A percentile compares a stretch with the other conserved stretches of the same genome.
phyloP scores from a whole-genome alignment of 2,329 filamentous ascomycete genomes.

The Nothopassalora personata region DNA sequence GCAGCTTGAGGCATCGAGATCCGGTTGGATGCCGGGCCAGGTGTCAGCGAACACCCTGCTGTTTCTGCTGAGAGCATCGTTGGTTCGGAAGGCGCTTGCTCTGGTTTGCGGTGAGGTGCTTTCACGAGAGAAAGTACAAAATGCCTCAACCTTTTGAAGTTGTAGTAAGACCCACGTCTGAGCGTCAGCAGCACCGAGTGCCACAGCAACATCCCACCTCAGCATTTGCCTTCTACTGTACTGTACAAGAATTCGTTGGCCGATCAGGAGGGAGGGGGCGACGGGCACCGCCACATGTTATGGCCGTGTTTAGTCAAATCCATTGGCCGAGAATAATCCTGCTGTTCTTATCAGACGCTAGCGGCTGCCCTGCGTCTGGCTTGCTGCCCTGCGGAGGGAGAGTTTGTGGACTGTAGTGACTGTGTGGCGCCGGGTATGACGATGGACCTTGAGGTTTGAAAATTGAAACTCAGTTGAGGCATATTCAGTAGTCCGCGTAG shows the following conservation, averaged over 20 bases:
- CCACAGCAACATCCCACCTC: background rate
- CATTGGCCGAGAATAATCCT: background rate
- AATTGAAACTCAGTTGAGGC: background rate
- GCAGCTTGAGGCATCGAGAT: background rate
- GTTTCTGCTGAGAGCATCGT: background rate
- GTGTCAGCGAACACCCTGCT: background rate
- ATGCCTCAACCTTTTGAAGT: background rate
- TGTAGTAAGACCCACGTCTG: background rate
- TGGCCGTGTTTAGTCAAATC: background rate
- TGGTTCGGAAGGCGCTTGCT: background rate
- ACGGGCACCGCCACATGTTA: background rate
- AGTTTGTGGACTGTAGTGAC: background rate
- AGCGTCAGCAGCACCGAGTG: background rate
- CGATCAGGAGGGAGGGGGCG: background rate
- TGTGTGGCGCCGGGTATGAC: background rate
- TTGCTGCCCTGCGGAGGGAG: background rate
- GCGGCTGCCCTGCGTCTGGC: background rate
- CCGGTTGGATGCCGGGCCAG: background rate
- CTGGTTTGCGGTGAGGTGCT: background rate
- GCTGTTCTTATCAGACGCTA: constrained; percentile 2
- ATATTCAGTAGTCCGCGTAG: background rate
- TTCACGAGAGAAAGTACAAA: constrained; percentile 2
- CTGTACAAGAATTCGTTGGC: background rate
- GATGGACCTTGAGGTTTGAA: background rate
- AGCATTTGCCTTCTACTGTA: constrained; percentile 1